phyloP scores from a whole-genome alignment of 2,329 filamentous ascomycete species.

The Cercospora sojina region DNA sequence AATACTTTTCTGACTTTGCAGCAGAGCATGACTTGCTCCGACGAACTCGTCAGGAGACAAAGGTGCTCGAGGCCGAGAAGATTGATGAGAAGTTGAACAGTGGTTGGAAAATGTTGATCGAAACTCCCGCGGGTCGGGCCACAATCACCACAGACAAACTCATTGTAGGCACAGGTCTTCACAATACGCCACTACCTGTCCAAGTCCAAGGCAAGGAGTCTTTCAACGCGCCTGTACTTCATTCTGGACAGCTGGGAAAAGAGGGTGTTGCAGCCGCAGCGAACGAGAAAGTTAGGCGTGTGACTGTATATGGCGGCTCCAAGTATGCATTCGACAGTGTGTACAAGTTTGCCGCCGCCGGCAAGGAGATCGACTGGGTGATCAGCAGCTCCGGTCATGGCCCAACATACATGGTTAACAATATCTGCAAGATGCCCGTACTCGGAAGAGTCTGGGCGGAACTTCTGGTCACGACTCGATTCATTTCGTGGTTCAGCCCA shows the following conservation, averaged over 20 bases:
- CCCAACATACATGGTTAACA: conserved; percentile 15
- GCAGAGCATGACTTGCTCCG: conserved; percentile 9
- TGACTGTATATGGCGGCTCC: conserved; percentile 18
- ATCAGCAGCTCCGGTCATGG: conserved; percentile 19
- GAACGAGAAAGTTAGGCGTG: conserved; percentile 6
- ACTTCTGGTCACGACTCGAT: conserved; percentile 16
- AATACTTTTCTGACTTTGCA: conserved; percentile 16
- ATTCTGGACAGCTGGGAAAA: conserved; percentile 6
- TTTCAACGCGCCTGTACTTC: conserved; percentile 12
- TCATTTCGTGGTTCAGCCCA: conserved; percentile 18
- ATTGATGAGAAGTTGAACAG: conserved; percentile 2
- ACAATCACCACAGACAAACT: conserved; percentile 15
- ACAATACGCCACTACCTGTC: conserved; percentile 3
- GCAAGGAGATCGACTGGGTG: conserved; percentile 21
- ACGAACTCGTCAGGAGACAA: conserved; percentile 12
- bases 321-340: conserved; percentile 20
- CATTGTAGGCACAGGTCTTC: conserved; percentile 13
- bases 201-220: conserved; percentile 12
- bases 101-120: conserved; percentile 13
- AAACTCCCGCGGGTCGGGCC: background rate
- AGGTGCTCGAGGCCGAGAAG: conserved; percentile 16
- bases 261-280: conserved; percentile 5
- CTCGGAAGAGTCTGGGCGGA: conserved; percentile 16
- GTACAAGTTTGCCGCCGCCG: conserved; percentile 16
- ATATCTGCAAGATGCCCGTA: conserved; percentile 6